Conservation (phyloP, 2,329 filamentous ascomycete species). For the Shiraia bambusicola region DNA sequence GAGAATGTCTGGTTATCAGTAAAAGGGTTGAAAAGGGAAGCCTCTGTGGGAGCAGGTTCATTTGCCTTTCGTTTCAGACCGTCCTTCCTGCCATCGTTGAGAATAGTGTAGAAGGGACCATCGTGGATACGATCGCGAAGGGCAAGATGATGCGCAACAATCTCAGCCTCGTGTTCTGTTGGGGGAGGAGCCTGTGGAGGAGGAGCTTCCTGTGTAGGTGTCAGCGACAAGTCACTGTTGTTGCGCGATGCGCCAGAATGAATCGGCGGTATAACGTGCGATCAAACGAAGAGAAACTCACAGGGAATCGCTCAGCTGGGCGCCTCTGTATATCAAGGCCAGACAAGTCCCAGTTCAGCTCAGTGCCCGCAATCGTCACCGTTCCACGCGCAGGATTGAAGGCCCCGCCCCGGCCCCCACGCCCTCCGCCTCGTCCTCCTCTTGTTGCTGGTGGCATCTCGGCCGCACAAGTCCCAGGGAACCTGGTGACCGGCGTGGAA, state of each 20-base stretch:
- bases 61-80: slow-evolving; percentile 41
- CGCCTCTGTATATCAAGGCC: slow-evolving; percentile 44
- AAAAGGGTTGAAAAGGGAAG: slow-evolving; percentile 59
- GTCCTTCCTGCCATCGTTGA: slow-evolving; percentile 51
- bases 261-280: slow-evolving; percentile 1
- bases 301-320: slow-evolving; percentile 47
- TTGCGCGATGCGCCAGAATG: too few species aligned
- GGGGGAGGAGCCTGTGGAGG: slow-evolving; percentile 44
- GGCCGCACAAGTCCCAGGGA: not conserved
- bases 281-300: slow-evolving; percentile 21
- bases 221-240: slow-evolving; percentile 17
- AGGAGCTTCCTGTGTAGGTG: slow-evolving; percentile 29
- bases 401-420: slow-evolving; percentile 33
- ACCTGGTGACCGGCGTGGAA: not conserved
- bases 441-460: slow-evolving; percentile 33
- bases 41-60: slow-evolving; percentile 43
- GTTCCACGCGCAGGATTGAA: slow-evolving; percentile 34
- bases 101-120: slow-evolving; percentile 60
- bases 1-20: slow-evolving; percentile 63
- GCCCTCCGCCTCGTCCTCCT: slow-evolving; percentile 31
- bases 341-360: slow-evolving; percentile 45
- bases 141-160: slow-evolving; percentile 53
- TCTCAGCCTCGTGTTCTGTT: slow-evolving; percentile 48
- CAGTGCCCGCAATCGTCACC: slow-evolving; percentile 47
- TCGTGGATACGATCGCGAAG: slow-evolving; percentile 59